Base-by-base conservation (phyloP, 2,329 filamentous ascomycete species). In the Xenoacremonium recifei region DNA sequence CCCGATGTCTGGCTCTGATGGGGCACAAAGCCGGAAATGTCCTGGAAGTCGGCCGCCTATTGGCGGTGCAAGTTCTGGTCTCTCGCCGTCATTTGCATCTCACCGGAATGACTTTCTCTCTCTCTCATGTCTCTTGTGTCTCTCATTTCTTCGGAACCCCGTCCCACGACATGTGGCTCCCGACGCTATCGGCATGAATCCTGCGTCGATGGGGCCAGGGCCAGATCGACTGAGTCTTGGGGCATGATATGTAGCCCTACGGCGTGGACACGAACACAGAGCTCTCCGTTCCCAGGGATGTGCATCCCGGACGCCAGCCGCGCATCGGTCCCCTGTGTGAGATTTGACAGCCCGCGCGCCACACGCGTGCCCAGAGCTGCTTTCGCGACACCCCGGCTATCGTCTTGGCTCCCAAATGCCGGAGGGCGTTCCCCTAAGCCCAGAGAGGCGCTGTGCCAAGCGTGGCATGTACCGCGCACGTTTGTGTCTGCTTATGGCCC, bases 101-200 rank as follows among this genome's bases (percentile, higher is more conserved):
- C 49, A 34, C 27, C 40, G 20, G 38, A 45, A 33, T 57, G 55
- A 31, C 47, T 51, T 53, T 52, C 54, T 52, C 30, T 38, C 31
- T 43, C 34, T 29, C 18, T n/a, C n/a, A n/a, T n/a, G n/a, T n/a
- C n/a, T n/a, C n/a, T n/a, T n/a, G n/a, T n/a, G n/a, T n/a, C n/a
- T n/a, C n/a, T n/a, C n/a, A n/a, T n/a, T n/a, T n/a, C n/a, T n/a
- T 29, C 10, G 15, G n/a, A 18, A 20, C 4, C 6, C 23, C 15
- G 21, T 12, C 17, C 16, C 12, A 23, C 17, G 3, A 21, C 9
- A 23, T 32, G 6, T 18, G n/a, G 18, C 20, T 15, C 29, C 23
- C 15, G 21, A 18, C 40, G 29, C 18, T 18, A n/a, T 7, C 23
- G 11, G 19, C 17, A 13, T 21, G 27, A 20, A 6, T 29, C 20